Evolutionary conservation across 805 yeast genomes (phyloP), one percentile per base, ranked within the genome.

Genomic region (Middelhovenomyces tepae): DNA sequence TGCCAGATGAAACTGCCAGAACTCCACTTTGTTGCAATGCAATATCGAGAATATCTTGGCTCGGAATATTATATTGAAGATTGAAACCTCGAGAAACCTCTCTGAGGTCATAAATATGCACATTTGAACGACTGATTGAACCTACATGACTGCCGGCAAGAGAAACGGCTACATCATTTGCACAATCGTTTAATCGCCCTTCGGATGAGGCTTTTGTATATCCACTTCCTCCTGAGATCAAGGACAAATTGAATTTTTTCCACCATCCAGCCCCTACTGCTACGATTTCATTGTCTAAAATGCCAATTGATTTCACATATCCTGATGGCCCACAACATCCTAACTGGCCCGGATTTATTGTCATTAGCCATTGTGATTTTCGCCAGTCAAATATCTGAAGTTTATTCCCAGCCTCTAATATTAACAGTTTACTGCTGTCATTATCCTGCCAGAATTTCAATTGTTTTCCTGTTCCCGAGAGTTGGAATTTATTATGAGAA

Each of bases 191-290:
- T n/a, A 68, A 22, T 10, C 37, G 11, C 13, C 48, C 47, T 15
- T 42, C 41, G 14, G 31, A 35, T 14, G 34, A 19, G 4, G 53
- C 42, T 9, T 32, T 27, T 1, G 64, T 59, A 26, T 43, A 57
- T 1, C 64, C 62, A 24, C 60, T 46, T 15, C 64, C 64, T 14
- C 60, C 60, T 15, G 31, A 29, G 3, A 59, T 37, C 1, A 40
- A 23, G 1, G 40, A 39, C 4, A 48, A 36, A 14, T 46, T 41
- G 37, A 53, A 59, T 14, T 44, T 38, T 32, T 57, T 56, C 50
- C 53, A 49, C 59, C 60, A 54, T 3, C 62, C 62, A 13, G 48
- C 43, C 6, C 62, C 63, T 13, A 56, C 35, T 6, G 56, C 59
- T 1, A 53, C 34, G 1, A 59, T 18, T 23, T 46, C 45, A 15